A percentile compares a stretch with the other conserved stretches of the same genome.
These are phyloP conservation scores for Xerophyta viscosa DNA, from an alignment of 106 monocot species.

Conservation along the genomic window DNA sequence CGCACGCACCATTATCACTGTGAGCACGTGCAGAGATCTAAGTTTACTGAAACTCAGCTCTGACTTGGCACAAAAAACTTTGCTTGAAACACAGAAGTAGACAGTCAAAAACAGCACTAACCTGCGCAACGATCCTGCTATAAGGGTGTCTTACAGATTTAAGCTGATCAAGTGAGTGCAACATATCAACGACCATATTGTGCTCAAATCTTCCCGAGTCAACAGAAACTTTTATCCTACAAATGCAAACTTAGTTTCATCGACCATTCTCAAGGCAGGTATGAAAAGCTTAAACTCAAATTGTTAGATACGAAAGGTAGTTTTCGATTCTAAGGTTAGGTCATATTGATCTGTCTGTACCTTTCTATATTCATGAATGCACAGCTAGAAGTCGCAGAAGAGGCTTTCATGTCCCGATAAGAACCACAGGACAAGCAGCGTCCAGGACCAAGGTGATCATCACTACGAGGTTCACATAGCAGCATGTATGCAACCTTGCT, in stretches of 20 bases:
- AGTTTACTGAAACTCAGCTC: too few relatives aligned
- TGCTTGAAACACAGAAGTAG: too few relatives aligned
- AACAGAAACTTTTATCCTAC: constrained; percentile 42
- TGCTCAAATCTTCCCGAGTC: constrained; percentile 8
- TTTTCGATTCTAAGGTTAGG: too few relatives aligned
- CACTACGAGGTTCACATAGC: constrained; percentile 12
- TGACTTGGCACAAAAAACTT: too few relatives aligned
- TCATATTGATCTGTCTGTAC: too few relatives aligned
- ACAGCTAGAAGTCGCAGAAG: constrained; percentile 10
- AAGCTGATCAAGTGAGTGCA: constrained; percentile 37
- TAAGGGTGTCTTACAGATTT: constrained; percentile 65
- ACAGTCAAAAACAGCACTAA: constrained; percentile 12
- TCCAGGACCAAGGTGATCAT: constrained; percentile 23
- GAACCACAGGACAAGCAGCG: constrained; percentile 64
- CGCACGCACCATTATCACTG: too few relatives aligned
- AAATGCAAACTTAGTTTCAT: neutral
- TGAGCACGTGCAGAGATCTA: too few relatives aligned
- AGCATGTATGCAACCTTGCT: constrained; percentile 41
- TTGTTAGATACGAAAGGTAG: too few relatives aligned
- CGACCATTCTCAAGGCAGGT: too few relatives aligned
- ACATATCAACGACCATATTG: constrained; percentile 16
- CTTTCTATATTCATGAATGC: constrained; percentile 34
- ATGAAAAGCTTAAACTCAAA: neutral
- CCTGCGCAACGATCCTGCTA: constrained; percentile 75
- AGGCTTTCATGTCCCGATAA: constrained; percentile 26